Evolutionary conservation across 495 filamentous ascomycete genomes (phyloP).

Genomic region (Xylaria longipes): DNA sequence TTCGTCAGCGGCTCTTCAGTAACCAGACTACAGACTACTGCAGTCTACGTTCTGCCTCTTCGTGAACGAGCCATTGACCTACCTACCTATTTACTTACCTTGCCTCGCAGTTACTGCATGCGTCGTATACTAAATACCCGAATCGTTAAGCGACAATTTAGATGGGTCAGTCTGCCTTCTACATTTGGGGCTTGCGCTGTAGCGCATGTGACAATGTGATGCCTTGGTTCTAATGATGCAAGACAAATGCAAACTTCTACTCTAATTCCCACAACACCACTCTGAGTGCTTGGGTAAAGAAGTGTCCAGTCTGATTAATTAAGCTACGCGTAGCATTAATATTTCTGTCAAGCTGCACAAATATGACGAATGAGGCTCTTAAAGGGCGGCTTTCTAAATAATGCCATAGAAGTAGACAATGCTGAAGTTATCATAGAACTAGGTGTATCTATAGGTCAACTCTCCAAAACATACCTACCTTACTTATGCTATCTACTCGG

Average conservation of each 20-base stretch:
- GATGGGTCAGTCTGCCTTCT: not conserved
- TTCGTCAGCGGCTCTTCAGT: constrained; percentile 4
- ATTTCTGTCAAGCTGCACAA: not conserved
- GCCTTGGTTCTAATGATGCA: not conserved
- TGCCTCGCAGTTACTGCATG: not conserved
- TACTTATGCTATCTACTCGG: not conserved
- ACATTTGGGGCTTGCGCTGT: not conserved
- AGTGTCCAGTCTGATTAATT: not conserved
- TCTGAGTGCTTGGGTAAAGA: not conserved
- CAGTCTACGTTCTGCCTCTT: not conserved
- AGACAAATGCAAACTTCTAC: not conserved
- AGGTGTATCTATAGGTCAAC: not conserved
- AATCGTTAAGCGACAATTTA: not conserved
- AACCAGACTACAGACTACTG: not conserved
- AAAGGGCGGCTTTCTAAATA: not conserved
- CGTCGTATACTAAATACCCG: not conserved
- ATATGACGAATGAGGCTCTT: not conserved
- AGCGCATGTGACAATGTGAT: not conserved
- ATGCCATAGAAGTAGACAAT: not conserved
- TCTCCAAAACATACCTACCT: not conserved
- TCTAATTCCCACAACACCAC: not conserved
- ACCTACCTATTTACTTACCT: not conserved
- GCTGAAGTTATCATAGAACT: not conserved
- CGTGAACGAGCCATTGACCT: not conserved
- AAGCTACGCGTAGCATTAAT: not conserved